Conservation (phyloP, 1,284 basidiomycete genomes). For the Sporisorium sorghi region DNA sequence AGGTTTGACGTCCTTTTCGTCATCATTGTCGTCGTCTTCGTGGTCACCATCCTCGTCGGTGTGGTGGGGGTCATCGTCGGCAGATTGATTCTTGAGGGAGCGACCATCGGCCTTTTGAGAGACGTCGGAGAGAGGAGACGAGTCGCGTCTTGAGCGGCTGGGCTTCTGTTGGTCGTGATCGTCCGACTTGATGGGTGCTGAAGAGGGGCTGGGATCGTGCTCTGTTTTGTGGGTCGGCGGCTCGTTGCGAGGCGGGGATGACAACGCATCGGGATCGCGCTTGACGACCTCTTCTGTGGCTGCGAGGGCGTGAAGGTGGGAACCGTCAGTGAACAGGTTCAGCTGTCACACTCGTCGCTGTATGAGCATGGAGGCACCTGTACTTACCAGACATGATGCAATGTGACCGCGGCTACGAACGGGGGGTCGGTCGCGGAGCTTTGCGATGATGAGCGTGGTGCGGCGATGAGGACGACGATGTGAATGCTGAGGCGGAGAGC, state of each 20-base stretch:
- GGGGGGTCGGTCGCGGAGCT: background rate
- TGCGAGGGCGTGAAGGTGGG: background rate
- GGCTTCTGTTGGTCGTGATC: constrained; percentile 19
- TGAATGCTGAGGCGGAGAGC: constrained; percentile 6
- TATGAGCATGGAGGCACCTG: background rate
- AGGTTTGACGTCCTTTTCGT: constrained; percentile 26
- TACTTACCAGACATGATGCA: constrained; percentile 41
- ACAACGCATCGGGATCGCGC: constrained; percentile 14
- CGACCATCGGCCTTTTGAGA: constrained; percentile 21
- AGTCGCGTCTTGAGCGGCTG: constrained; percentile 36
- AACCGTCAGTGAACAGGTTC: background rate
- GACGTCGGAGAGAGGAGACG: constrained; percentile 42
- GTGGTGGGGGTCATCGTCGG: background rate
- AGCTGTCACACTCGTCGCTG: constrained; percentile 4
- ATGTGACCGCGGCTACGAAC: background rate
- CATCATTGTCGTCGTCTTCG: constrained; percentile 13
- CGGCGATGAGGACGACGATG: background rate
- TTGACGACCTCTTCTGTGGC: constrained; percentile 25
- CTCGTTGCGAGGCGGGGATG: constrained; percentile 13
- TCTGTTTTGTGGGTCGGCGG: constrained; percentile 15
- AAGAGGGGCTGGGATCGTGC: constrained; percentile 2
- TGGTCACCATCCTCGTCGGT: constrained; percentile 1
- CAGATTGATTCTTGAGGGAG: constrained; percentile 10
- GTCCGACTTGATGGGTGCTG: constrained; percentile 14
- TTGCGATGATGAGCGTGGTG: background rate